Percentiles rank a stretch among this genome's conserved stretches.
These are phyloP conservation scores for Macrotyloma uniflorum DNA, from an alignment of 306 rosid genomes.

Conservation along the genomic window DNA sequence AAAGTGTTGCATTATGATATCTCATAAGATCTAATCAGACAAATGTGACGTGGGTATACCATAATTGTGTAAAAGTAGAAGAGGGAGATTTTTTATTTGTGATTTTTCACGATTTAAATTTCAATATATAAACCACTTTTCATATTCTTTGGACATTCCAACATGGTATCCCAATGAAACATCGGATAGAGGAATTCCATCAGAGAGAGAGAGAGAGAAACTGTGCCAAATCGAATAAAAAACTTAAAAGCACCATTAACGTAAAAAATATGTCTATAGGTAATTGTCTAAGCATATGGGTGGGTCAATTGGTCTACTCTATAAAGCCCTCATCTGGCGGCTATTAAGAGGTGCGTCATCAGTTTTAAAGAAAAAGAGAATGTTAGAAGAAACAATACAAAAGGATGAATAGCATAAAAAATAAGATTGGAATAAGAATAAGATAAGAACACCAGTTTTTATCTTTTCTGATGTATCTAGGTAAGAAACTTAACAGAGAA, in stretches of 20 bases:
- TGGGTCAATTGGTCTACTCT: background rate
- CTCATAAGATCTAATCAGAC: background rate
- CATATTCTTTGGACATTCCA: background rate
- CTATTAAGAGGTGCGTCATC: background rate
- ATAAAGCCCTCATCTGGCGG: conserved; percentile 16
- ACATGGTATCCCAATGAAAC: background rate
- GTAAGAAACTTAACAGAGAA: background rate
- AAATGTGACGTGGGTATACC: conserved; percentile 4
- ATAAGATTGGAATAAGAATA: background rate
- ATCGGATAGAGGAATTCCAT: background rate
- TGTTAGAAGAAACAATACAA: background rate
- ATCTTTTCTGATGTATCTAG: background rate
- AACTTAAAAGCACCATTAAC: background rate
- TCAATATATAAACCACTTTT: background rate
- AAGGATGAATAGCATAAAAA: background rate
- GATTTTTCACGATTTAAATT: background rate
- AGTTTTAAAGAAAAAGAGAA: background rate
- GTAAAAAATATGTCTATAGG: background rate
- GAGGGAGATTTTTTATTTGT: background rate
- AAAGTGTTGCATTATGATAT: conserved; percentile 17
- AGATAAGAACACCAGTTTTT: background rate
- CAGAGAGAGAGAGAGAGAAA: background rate
- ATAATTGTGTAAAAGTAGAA: background rate
- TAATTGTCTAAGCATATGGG: background rate
- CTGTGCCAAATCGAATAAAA: background rate